Evolutionary conservation across 768 basidiomycete species (phyloP).

Genomic region (Infundibulicybe gibba): DNA sequence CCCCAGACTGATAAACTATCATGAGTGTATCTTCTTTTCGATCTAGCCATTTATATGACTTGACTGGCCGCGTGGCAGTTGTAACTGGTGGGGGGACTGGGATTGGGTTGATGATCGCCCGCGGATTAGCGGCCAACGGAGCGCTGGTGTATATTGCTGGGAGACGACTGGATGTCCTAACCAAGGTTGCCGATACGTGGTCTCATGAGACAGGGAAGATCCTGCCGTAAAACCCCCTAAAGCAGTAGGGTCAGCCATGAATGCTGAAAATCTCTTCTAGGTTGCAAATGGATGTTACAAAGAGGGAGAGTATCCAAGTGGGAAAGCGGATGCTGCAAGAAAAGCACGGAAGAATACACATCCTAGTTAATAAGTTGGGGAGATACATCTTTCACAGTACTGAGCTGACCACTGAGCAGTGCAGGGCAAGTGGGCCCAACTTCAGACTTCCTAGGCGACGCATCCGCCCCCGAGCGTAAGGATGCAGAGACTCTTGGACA

Average conservation of each 20-base stretch:
- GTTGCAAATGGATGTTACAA: conserved; percentile 68
- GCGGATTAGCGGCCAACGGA: conserved; percentile 71
- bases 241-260: not conserved
- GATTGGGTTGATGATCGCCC: conserved; percentile 62
- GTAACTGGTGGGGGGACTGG: conserved; percentile 55
- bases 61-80: conserved; percentile 53
- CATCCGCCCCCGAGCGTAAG: conserved; percentile 53
- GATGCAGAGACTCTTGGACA: conserved; percentile 62
- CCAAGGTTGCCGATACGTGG: conserved; percentile 50
- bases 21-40: conserved; percentile 5
- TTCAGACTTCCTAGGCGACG: conserved; percentile 55
- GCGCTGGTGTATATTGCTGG: conserved; percentile 82
- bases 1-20: not conserved
- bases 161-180: conserved; percentile 60
- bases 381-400: not conserved
- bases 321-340: conserved; percentile 51
- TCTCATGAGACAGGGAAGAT: conserved; percentile 46
- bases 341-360: conserved; percentile 68
- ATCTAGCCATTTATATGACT: conserved; percentile 24
- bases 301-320: conserved; percentile 58
- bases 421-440: conserved; percentile 72
- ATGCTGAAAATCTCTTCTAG: conserved; percentile 26
- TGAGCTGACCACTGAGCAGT: conserved; percentile 29
- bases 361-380: conserved; percentile 79
- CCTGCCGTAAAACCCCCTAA: conserved; percentile 44